These are phyloP conservation scores for Dioszegia aurantiaca DNA, from an alignment of 768 basidiomycete genomes.

Conservation along the genomic window DNA sequence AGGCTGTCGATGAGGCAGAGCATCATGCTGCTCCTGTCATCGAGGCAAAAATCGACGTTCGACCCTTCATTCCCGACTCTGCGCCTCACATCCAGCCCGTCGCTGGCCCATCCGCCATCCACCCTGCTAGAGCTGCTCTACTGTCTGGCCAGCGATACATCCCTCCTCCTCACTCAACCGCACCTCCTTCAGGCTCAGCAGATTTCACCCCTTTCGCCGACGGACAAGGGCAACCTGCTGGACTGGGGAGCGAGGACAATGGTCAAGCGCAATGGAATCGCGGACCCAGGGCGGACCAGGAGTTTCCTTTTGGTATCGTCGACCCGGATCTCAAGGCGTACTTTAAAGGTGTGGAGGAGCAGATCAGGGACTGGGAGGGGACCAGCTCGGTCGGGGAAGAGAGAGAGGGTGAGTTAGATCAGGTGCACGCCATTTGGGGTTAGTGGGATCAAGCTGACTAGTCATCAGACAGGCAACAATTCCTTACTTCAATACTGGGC, in stretches of 20 bases:
- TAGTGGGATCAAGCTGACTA: background rate
- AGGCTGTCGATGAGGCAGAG: constrained; percentile 22
- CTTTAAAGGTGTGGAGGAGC: constrained; percentile 80
- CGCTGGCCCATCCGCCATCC: constrained; percentile 38
- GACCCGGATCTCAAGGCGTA: constrained; percentile 90
- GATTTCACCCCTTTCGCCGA: background rate
- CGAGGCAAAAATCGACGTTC: constrained; percentile 8
- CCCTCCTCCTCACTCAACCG: background rate
- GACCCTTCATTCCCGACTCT: background rate
- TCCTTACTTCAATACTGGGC: constrained; percentile 74
- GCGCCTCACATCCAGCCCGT: background rate
- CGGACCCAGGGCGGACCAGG: constrained; percentile 47
- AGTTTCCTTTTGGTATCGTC: constrained; percentile 84
- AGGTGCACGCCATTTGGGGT: background rate
- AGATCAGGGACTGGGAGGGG: constrained; percentile 80
- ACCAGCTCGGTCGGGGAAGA: constrained; percentile 50
- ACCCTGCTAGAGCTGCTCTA: constrained; percentile 41
- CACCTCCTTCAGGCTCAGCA: constrained; percentile 2
- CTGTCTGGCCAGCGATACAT: constrained; percentile 21
- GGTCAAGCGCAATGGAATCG: constrained; percentile 28
- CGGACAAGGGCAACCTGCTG: constrained; percentile 9
- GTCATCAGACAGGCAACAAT: constrained; percentile 65
- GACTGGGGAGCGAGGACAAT: constrained; percentile 12
- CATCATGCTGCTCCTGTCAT: background rate
- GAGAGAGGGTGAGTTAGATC: constrained; percentile 51